Percentiles rank a stretch among this genome's conserved stretches.
Evolutionary conservation across 768 basidiomycete species (phyloP).

Genomic region (Heimioporus sp.): DNA sequence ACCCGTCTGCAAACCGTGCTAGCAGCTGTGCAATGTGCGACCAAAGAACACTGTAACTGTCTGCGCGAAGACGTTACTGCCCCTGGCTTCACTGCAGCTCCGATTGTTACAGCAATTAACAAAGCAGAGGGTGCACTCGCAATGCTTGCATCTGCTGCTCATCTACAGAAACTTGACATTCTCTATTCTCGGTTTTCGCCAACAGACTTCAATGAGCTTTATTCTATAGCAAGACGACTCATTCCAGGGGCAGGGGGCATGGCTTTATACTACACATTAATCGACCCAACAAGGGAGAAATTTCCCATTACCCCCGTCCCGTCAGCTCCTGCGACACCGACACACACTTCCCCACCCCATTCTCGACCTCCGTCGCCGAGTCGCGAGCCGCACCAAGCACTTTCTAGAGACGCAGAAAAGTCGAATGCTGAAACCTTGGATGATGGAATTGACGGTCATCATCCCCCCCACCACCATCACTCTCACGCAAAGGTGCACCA

Average conservation of each 20-base stretch:
- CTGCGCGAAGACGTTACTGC: conserved; percentile 42
- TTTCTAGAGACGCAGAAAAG: not conserved
- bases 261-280: conserved; percentile 57
- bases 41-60: conserved; percentile 45
- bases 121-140: conserved; percentile 49
- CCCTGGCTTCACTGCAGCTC: conserved; percentile 28
- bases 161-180: conserved; percentile 58
- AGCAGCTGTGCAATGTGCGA: conserved; percentile 43
- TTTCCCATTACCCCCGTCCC: conserved; percentile 51
- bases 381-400: not conserved
- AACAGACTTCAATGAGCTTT: conserved; percentile 50
- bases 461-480: not conserved
- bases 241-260: conserved; percentile 62
- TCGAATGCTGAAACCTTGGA: not conserved
- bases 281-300: conserved; percentile 58
- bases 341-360: conserved; percentile 26
- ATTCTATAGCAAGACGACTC: conserved; percentile 47
- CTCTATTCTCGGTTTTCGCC: conserved; percentile 61
- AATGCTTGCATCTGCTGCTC: conserved; percentile 49
- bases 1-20: conserved; percentile 47
- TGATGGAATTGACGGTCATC: not conserved
- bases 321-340: conserved; percentile 37
- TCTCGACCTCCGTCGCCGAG: conserved; percentile 35
- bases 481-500: conserved; percentile 6
- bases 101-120: conserved; percentile 32